Percentiles rank a stretch among this genome's conserved stretches.
These are phyloP conservation scores for Annona cherimola DNA, from an alignment of 164 flowering plant genomes.

Conservation along the genomic window DNA sequence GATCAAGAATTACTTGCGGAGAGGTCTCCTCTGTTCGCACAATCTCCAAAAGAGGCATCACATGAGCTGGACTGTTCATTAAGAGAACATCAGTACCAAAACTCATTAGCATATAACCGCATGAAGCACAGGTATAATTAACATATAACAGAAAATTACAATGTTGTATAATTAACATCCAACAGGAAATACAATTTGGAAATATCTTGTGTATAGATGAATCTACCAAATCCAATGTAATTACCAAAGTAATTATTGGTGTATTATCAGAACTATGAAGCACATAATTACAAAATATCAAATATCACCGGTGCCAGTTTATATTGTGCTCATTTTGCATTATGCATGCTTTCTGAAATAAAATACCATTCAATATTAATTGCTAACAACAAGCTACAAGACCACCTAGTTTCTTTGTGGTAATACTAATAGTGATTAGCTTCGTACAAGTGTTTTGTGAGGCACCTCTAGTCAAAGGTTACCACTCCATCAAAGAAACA, in stretches of 20 bases:
- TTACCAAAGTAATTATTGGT: neutral
- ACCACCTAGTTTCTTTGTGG: too few relatives aligned
- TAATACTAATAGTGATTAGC: too few relatives aligned
- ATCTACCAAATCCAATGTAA: neutral
- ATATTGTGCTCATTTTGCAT: too few relatives aligned
- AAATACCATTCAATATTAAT: too few relatives aligned
- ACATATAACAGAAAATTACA: neutral
- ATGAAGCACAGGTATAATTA: neutral
- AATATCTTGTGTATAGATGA: neutral
- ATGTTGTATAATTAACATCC: neutral
- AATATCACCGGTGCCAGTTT: too few relatives aligned
- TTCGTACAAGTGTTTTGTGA: too few relatives aligned
- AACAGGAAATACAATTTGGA: neutral
- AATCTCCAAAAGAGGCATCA: constrained; percentile 95
- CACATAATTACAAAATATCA: too few relatives aligned
- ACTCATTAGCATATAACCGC: neutral
- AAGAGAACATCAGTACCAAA: constrained; percentile 10
- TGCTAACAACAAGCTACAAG: too few relatives aligned
- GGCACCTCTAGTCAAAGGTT: too few relatives aligned
- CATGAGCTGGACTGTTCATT: constrained; percentile 86
- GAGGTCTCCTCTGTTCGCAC: constrained; percentile 86
- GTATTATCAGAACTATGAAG: neutral
- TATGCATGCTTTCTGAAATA: too few relatives aligned
- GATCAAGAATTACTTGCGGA: constrained; percentile 89
- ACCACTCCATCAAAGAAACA: too few relatives aligned